Base-by-base conservation (phyloP, 2,329 filamentous ascomycete species). In the Coleophoma cylindrospora region DNA sequence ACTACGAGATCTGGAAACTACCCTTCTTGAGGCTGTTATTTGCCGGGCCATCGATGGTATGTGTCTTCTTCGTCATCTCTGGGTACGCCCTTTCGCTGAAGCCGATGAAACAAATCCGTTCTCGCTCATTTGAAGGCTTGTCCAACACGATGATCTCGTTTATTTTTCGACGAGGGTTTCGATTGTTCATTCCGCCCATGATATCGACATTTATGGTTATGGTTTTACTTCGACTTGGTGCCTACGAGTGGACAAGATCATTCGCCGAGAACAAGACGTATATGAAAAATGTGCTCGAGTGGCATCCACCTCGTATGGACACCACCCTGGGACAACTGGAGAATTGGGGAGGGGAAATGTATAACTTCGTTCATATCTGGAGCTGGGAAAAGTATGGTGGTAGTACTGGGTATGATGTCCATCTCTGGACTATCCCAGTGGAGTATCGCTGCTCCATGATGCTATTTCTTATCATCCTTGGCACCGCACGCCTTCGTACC, bases 21-120 rank as follows among this genome's bases (percentile, higher is more conserved):
- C 71, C 71, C 1, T 68, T 68, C 46, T 6, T 71, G 2, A 66
- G 69, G 15, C 57, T 71, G 33, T 48, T 72, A 13, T 72, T 65
- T 55, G 21, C 67, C 22, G 70, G 71, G n/a, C 64, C 66, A 10
- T 66, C 70, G 17, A 70, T 71, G 68, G 72, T 75, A 3, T 67
- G 71, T 57, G 64, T 75, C 47, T 74, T 75, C 62, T 75, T 74
- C 58, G 66, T 74, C 54, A 70, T 75, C 27, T 74, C 72, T 2
- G 72, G 73, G 21, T 73, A 73, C 51, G 71, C 66, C 1, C 64
- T 75, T 36, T 68, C 70, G 4, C 64, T 66, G 54, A 68, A 69
- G 49, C 66, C 71, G 1, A 57, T 74, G 22, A 60, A 63, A 36
- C 57, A 62, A 9, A 61, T 70, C 2, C 68, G 67, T 44, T 56